A percentile compares a stretch with the other conserved stretches of the same genome.
Evolutionary conservation across 345 rosid species (phyloP).

Genomic region (Barbarea vulgaris): DNA sequence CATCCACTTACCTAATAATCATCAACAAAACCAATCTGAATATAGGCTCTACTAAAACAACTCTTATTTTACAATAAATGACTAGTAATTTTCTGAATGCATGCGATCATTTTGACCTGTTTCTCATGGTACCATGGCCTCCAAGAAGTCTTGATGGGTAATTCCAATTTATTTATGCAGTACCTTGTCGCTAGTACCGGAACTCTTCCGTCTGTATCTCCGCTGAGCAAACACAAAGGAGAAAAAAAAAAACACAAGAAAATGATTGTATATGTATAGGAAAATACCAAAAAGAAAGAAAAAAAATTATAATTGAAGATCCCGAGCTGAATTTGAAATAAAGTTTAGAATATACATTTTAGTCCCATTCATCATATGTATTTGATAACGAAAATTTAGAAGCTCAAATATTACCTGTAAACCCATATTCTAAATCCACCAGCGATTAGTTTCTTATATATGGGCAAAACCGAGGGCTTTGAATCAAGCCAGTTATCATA

Average conservation of each 20-base stretch:
- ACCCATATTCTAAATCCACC: constrained; percentile 84
- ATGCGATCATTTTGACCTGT: constrained; percentile 51
- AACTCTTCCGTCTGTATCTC: constrained; percentile 96
- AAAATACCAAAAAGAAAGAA: background rate
- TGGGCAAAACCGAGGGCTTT: constrained; percentile 66
- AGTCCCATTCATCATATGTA: background rate
- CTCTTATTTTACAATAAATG: background rate
- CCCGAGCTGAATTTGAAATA: background rate
- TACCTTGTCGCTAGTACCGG: constrained; percentile 81
- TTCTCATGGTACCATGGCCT: constrained; percentile 86
- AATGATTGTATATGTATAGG: constrained; percentile 1
- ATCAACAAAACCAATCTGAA: background rate
- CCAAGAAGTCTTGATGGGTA: constrained; percentile 73
- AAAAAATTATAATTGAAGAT: background rate
- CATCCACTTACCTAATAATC: constrained; percentile 80
- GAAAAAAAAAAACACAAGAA: background rate
- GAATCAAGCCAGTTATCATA: constrained; percentile 55
- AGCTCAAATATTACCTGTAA: constrained; percentile 58
- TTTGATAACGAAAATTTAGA: background rate
- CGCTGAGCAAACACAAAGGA: constrained; percentile 47
- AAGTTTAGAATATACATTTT: background rate
- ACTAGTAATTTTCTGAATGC: background rate
- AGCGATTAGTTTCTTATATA: constrained; percentile 69
- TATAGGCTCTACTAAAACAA: background rate
- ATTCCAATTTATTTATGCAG: constrained; percentile 55